A percentile compares a stretch with the other conserved stretches of the same genome.
phyloP scores from a whole-genome alignment of 306 rosid species.

The Ormosia emarginata region DNA sequence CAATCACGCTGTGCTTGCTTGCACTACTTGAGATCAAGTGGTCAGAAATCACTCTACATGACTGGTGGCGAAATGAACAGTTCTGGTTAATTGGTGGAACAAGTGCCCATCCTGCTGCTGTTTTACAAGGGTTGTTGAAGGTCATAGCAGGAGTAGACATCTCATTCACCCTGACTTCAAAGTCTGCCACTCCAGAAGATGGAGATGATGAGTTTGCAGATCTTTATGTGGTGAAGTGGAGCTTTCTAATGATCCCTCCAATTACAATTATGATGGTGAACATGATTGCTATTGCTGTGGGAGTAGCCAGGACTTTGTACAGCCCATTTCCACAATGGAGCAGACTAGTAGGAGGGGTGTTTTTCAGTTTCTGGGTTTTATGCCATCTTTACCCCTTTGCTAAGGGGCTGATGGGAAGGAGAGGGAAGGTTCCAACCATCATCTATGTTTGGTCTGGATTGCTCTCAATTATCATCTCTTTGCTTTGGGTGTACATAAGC shows the following conservation, averaged over 20 bases:
- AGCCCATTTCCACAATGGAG: conserved; percentile 89
- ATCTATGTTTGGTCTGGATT: conserved; percentile 84
- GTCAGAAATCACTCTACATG: conserved; percentile 82
- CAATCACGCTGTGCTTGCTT: conserved; percentile 68
- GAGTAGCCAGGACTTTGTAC: conserved; percentile 67
- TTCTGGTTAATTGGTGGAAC: conserved; percentile 92
- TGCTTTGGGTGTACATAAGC: conserved; percentile 82
- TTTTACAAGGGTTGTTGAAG: conserved; percentile 73
- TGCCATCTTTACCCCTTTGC: conserved; percentile 85
- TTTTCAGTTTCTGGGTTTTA: conserved; percentile 85
- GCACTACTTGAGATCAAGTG: conserved; percentile 79
- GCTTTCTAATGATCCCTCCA: conserved; percentile 87
- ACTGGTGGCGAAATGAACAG: conserved; percentile 92
- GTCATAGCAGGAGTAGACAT: conserved; percentile 88
- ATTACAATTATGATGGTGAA: conserved; percentile 86
- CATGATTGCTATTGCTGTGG: conserved; percentile 71
- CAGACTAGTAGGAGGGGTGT: conserved; percentile 76
- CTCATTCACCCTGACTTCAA: conserved; percentile 79
- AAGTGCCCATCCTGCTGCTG: conserved; percentile 87
- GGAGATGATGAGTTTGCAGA: conserved; percentile 83
- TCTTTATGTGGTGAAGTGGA: conserved; percentile 76
- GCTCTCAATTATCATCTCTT: conserved; percentile 68
- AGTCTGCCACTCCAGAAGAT: conserved; percentile 68
- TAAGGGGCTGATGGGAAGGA: conserved; percentile 76
- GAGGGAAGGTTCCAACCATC: conserved; percentile 79